Evolutionary conservation across 2,329 filamentous ascomycete genomes (phyloP), one percentile per base, ranked within the genome.

Genomic region (Fusarium denticulatum): DNA sequence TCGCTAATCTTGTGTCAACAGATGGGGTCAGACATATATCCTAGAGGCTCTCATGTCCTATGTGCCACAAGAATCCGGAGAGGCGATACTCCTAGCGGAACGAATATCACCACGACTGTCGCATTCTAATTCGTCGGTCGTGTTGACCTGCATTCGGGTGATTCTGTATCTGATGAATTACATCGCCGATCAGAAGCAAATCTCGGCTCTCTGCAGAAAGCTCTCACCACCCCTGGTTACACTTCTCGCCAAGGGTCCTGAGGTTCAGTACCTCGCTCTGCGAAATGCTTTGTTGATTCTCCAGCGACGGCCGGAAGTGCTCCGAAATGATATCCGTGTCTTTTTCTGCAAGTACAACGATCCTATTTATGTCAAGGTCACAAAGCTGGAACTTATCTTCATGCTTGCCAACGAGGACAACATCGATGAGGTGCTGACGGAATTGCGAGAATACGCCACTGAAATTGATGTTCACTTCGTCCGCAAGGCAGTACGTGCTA

Each of bases 261-360:
- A 99, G 81, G 96, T 99, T n/a, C 96, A 99, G 81, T 99, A 99
- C 80, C 88, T 99, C 12, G 96, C 96, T 1, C 88, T 99, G 24
- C 89, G 96, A 72, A 99, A 99, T 80, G 96, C 96, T 1, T 88
- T 99, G 5, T 87, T 99, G 20, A 99, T 99, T 76, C 86, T 99
- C 59, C 96, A 99, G 82, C 89, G 96, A 77, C 89, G 96, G 63
- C 96, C 96, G 0, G 96, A 98, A 79, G 96, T 99, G 14, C 84
- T 99, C 60, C 91, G 95, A 72, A 98, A 98, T 82, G 96, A 99
- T 82, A 98, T 99, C 71, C 91, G 96, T 52, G 96, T 99, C 37
- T 99, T 99, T 85, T 99, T 99, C 84, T 99, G 96, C 90, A 99
- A 99, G 87, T 99, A 99, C 84, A 99, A 99, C 82, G 96, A 99